phyloP scores from a whole-genome alignment of 2,329 filamentous ascomycete genomes.

The Hymenoscyphus repandus region DNA sequence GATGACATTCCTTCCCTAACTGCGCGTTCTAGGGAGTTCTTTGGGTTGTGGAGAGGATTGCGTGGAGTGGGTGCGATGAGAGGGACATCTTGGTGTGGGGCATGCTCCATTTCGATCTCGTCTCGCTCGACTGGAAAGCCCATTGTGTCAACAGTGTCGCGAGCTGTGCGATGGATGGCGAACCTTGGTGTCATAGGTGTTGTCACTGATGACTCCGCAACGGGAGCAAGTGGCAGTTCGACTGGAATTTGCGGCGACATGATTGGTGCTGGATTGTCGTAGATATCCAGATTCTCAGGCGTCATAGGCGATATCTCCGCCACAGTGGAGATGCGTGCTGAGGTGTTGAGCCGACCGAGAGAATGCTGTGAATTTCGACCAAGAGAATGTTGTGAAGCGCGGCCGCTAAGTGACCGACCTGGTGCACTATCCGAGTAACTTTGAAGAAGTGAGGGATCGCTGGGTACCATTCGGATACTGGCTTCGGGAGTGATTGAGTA shows the following conservation, averaged over 20 bases:
- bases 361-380: background rate
- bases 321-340: background rate
- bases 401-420: background rate
- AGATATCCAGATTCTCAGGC: background rate
- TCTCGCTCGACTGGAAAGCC: conserved; percentile 3
- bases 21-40: background rate
- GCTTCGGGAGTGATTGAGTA: background rate
- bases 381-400: background rate
- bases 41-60: background rate
- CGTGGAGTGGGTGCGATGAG: background rate
- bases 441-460: conserved; percentile 1
- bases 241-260: conserved; percentile 1
- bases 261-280: background rate
- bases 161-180: background rate
- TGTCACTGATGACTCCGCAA: background rate
- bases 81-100: background rate
- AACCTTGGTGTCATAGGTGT: background rate
- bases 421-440: background rate
- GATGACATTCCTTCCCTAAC: background rate
- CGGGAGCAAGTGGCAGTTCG: background rate
- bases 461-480: conserved; percentile 2
- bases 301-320: background rate
- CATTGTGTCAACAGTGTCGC: conserved; percentile 4
- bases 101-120: background rate
- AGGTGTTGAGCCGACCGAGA: background rate